A percentile compares a stretch with the other conserved stretches of the same genome.
Evolutionary conservation across 768 basidiomycete genomes (phyloP).

Genomic region (Termitomyces eurrhizus): DNA sequence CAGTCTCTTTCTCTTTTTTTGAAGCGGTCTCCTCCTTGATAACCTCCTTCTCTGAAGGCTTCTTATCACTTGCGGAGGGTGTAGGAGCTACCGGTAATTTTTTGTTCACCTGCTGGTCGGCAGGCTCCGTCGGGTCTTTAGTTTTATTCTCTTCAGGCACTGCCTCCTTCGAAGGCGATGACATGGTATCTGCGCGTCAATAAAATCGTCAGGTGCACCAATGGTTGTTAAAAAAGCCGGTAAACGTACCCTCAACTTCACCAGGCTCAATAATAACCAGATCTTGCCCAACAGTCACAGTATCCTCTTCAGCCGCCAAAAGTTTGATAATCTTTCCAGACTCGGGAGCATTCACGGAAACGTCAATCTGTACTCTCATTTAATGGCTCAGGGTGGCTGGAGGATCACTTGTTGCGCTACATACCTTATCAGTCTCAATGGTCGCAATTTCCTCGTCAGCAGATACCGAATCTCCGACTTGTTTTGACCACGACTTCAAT

Average conservation of each 20-base stretch:
- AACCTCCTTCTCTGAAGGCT: slow-evolving; percentile 30
- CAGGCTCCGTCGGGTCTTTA: slow-evolving; percentile 40
- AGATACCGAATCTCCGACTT: slow-evolving; percentile 87
- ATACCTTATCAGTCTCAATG: slow-evolving; percentile 98
- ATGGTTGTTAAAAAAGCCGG: background rate
- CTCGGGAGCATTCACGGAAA: slow-evolving; percentile 90
- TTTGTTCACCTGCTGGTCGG: slow-evolving; percentile 47
- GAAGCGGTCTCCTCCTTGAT: slow-evolving; percentile 25
- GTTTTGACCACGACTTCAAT: slow-evolving; percentile 90
- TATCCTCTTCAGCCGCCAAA: slow-evolving; percentile 88
- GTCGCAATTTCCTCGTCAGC: slow-evolving; percentile 96
- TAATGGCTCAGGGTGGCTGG: slow-evolving; percentile 5
- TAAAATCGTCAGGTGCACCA: background rate
- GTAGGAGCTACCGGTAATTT: slow-evolving; percentile 38
- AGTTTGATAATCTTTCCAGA: slow-evolving; percentile 86
- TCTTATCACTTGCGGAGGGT: slow-evolving; percentile 33
- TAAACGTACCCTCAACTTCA: slow-evolving; percentile 46
- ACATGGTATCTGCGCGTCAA: slow-evolving; percentile 19
- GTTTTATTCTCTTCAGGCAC: slow-evolving; percentile 24
- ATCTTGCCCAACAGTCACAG: slow-evolving; percentile 93
- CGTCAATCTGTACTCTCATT: slow-evolving; percentile 73
- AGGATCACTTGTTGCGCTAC: slow-evolving; percentile 11
- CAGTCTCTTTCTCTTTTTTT: slow-evolving; percentile 28
- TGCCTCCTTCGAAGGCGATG: slow-evolving; percentile 31
- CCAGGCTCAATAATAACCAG: slow-evolving; percentile 89